Conservation (phyloP, 352 stramenopile genomes). For the Phytophthora quininea region DNA sequence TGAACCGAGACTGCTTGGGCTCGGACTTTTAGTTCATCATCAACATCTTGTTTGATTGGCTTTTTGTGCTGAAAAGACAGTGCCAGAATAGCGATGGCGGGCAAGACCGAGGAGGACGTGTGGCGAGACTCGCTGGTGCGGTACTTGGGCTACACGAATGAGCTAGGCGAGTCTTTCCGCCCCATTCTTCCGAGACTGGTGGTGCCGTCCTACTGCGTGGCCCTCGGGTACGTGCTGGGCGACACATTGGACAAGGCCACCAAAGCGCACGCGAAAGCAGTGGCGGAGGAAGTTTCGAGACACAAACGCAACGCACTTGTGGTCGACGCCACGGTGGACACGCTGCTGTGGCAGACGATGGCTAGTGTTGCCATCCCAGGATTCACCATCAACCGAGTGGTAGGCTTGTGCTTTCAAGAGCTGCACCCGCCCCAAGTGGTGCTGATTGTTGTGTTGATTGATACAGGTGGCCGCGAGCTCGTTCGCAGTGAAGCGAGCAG, state of each 20-base stretch:
- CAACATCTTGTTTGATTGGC: too few relatives aligned
- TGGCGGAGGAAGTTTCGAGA: constrained; percentile 24
- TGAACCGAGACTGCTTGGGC: neutral
- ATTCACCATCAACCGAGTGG: constrained; percentile 87
- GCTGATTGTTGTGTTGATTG: neutral
- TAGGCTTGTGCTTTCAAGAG: constrained; percentile 10
- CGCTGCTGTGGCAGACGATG: constrained; percentile 85
- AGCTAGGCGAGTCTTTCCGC: constrained; percentile 88
- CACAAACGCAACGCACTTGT: constrained; percentile 43
- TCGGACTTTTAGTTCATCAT: neutral
- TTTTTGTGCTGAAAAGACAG: neutral
- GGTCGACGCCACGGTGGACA: constrained; percentile 59
- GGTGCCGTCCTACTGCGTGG: constrained; percentile 75
- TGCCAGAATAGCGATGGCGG: constrained; percentile 2
- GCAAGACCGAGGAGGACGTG: constrained; percentile 52
- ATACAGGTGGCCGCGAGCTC: constrained; percentile 53
- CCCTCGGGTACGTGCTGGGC: constrained; percentile 85
- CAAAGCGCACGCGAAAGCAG: constrained; percentile 43
- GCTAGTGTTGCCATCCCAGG: constrained; percentile 84
- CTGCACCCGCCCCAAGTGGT: neutral
- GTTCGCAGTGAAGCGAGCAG: constrained; percentile 37
- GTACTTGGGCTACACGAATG: constrained; percentile 91
- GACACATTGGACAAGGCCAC: constrained; percentile 84
- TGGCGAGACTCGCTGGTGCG: constrained; percentile 88
- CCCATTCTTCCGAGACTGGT: constrained; percentile 77